Evolutionary conservation across 805 yeast species (phyloP).

Genomic region (Spencermartinsiella europaea): DNA sequence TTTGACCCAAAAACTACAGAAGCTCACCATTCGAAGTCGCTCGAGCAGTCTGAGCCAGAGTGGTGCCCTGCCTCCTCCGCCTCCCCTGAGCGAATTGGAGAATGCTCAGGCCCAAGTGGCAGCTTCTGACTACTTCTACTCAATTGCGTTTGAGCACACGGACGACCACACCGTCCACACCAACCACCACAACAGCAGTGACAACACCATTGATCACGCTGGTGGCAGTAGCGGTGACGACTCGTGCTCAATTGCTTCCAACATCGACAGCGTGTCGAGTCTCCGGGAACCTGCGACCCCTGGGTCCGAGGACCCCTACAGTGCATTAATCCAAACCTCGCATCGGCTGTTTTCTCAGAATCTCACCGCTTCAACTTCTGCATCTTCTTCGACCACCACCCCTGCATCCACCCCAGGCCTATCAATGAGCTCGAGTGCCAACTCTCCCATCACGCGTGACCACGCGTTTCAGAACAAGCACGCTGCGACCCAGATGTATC

Average conservation of each 20-base stretch:
- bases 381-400: constrained; percentile 4
- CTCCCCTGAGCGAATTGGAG: background rate
- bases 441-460: background rate
- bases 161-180: background rate
- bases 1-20: constrained; percentile 18
- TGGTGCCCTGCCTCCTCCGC: background rate
- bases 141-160: constrained; percentile 20
- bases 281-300: constrained; percentile 2
- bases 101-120: background rate
- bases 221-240: background rate
- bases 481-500: constrained; percentile 8
- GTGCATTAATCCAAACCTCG: constrained; percentile 1
- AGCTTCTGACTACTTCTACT: constrained; percentile 20
- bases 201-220: background rate
- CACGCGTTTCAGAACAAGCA: background rate
- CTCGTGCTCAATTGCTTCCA: constrained; percentile 8
- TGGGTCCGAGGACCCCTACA: background rate
- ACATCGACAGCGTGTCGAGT: background rate
- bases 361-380: constrained; percentile 2
- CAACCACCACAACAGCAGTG: background rate
- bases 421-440: constrained; percentile 2
- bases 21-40: constrained; percentile 10
- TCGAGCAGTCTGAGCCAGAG: background rate
- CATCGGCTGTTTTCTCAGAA: constrained; percentile 4
- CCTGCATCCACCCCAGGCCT: constrained; percentile 10